Conservation (phyloP, 345 rosid species). For the Eucalyptus cladocalyx region DNA sequence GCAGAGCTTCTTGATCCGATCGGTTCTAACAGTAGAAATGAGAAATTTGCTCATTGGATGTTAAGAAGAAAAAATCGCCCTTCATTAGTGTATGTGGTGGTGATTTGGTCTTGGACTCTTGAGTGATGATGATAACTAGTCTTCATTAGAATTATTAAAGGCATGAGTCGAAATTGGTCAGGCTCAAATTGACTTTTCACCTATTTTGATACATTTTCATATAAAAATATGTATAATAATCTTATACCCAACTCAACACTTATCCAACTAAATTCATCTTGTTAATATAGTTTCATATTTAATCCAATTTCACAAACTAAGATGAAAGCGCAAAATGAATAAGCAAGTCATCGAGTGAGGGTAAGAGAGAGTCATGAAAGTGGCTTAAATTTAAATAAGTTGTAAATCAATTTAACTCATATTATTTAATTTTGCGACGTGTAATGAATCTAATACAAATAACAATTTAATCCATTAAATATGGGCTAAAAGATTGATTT, state of each 20-base stretch:
- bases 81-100: too few relatives aligned
- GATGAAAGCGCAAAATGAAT: rapidly evolving
- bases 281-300: too few relatives aligned
- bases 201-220: too few relatives aligned
- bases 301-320: background rate
- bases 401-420: background rate
- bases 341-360: rapidly evolving
- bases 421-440: rapidly evolving
- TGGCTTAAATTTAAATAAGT: rapidly evolving
- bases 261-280: rapidly evolving
- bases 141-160: background rate
- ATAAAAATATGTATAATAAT: too few relatives aligned
- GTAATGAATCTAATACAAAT: too few relatives aligned
- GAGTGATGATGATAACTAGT: background rate
- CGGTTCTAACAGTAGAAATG: background rate
- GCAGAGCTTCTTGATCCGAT: background rate
- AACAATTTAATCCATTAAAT: background rate
- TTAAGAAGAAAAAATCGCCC: background rate
- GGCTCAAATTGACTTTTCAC: background rate
- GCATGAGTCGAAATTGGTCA: rapidly evolving
- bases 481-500: too few relatives aligned
- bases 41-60: background rate
- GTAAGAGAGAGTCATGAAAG: rapidly evolving
- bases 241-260: rapidly evolving
- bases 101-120: background rate